Evolutionary conservation across 2,329 filamentous ascomycete genomes (phyloP), one percentile per base, ranked within the genome.

Genomic region (Ascosphaera pollenicola): DNA sequence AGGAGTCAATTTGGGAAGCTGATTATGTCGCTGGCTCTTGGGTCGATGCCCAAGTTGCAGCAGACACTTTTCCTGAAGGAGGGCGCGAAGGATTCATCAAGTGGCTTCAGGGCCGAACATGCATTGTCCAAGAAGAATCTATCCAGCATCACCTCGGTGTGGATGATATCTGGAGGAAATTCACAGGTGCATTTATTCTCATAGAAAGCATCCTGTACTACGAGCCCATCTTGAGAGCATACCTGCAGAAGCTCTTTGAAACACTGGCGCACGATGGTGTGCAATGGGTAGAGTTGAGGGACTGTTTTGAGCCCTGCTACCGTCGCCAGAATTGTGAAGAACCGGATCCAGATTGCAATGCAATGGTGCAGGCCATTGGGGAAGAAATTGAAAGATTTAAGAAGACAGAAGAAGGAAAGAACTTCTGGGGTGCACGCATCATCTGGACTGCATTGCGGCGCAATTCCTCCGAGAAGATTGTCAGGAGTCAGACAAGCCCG

Each of bases 111-210:
- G 68, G 65, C 37, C 70, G 83, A 31, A 78, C 74, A 48, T 75
- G 73, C 2, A 74, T 93, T 42, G 78, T 75, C 1, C 61, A 69
- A 13, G 68, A 71, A 16, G 83, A 92, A 53, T 76, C 75, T 8
- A 64, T 85, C 36, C 69, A 77, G 46, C 82, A 93, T 51, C 78
- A 89, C 49, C 76, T 85, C 48, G 83, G 85, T 2, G 67, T 84
- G 13, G 76, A 89, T 53, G 77, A 77, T 39, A 76, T 92, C 40
- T 94, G 85, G 84, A 61, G 65, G 17, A 85, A 89, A 51, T 92
- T 94, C 57, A 62, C 60, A 38, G 71, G 69, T 35, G 78, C 76
- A 44, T 93, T 94, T 56, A 59, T 67, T 2, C 70, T 87, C 3
- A 66, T 87, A 35, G 70, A 71, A 32, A 76, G 73, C 13, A 69